Evolutionary conservation across 148 eudicot species (phyloP).

Genomic region (Chenopodium quinoa): DNA sequence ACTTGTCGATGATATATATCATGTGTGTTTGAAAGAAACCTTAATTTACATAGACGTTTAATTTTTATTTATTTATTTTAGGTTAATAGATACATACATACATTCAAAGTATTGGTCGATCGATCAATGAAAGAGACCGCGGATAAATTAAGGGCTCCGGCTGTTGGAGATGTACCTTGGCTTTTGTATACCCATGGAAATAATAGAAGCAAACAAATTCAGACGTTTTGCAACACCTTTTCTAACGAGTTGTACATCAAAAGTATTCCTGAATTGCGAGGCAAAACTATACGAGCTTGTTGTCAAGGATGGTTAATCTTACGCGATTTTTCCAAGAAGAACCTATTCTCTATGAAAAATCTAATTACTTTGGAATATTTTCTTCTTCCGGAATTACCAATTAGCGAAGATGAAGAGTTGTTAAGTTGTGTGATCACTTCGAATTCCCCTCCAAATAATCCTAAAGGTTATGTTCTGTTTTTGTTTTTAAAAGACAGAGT

Average conservation of each 20-base stretch:
- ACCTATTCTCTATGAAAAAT: conserved; percentile 7
- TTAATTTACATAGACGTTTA: too few relatives aligned
- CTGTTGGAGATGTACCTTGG: too few relatives aligned
- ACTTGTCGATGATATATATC: too few relatives aligned
- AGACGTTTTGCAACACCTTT: neutral
- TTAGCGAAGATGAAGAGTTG: neutral
- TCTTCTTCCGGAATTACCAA: neutral
- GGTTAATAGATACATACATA: too few relatives aligned
- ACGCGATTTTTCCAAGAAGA: neutral
- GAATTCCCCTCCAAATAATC: neutral
- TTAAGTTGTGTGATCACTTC: neutral
- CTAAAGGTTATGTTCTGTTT: too few relatives aligned
- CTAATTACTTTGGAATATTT: neutral
- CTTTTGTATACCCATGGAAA: neutral
- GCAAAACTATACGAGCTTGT: neutral
- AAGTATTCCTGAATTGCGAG: neutral
- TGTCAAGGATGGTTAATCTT: conserved; percentile 10
- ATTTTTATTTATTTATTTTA: too few relatives aligned
- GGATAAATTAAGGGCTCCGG: too few relatives aligned
- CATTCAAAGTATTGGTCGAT: too few relatives aligned
- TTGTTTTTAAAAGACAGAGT: neutral
- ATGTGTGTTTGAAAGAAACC: too few relatives aligned
- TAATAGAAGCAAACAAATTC: neutral
- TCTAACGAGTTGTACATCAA: neutral
- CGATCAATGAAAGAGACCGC: too few relatives aligned